phyloP scores from a whole-genome alignment of 2,329 filamentous ascomycete genomes.

The Sclerotinia borealis region DNA sequence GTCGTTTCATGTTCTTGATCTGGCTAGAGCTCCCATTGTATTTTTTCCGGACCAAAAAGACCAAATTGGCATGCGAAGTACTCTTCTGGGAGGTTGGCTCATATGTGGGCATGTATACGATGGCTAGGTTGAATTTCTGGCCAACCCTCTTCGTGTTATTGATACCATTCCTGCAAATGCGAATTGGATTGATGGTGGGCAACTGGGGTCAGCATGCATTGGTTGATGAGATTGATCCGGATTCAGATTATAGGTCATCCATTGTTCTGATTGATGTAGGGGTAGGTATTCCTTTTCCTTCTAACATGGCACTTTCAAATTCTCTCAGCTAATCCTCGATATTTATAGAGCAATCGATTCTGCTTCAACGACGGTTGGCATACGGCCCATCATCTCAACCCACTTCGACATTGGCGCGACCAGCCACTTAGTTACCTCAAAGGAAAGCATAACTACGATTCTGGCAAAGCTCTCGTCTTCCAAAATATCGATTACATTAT shows the following conservation, averaged over 20 bases:
- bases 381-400: slow-evolving; percentile 75
- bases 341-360: slow-evolving; percentile 64
- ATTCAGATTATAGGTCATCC: slow-evolving; percentile 72
- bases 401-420: slow-evolving; percentile 73
- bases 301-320: not conserved
- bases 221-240: slow-evolving; percentile 67
- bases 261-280: slow-evolving; percentile 74
- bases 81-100: slow-evolving; percentile 55
- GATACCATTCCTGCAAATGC: slow-evolving; percentile 59
- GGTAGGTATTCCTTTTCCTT: slow-evolving; percentile 44
- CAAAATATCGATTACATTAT: slow-evolving; percentile 77
- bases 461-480: slow-evolving; percentile 67
- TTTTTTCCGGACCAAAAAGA: slow-evolving; percentile 60
- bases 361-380: slow-evolving; percentile 83
- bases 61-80: slow-evolving; percentile 46
- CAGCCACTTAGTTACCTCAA: slow-evolving; percentile 69
- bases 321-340: slow-evolving; percentile 13
- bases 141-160: slow-evolving; percentile 57
- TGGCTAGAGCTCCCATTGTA: slow-evolving; percentile 73
- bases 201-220: slow-evolving; percentile 84
- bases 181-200: slow-evolving; percentile 70
- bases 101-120: slow-evolving; percentile 50
- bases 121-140: slow-evolving; percentile 44
- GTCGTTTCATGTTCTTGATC: slow-evolving; percentile 65
- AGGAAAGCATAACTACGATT: slow-evolving; percentile 59